Evolutionary conservation across 768 basidiomycete genomes (phyloP), one percentile per base, ranked within the genome.

Genomic region (Psilocybe sp.): DNA sequence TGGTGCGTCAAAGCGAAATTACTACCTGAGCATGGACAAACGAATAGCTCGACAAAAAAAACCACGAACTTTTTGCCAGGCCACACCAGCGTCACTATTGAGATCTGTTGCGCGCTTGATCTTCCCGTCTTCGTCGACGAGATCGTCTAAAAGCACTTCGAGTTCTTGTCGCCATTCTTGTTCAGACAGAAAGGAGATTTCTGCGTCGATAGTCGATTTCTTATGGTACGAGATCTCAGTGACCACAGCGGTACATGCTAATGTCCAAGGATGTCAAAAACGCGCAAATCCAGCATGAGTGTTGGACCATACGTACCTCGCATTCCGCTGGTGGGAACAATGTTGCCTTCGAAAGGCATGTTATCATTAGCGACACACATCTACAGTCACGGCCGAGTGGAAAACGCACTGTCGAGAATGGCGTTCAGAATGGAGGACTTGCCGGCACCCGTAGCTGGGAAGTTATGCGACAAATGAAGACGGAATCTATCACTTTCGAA

Each of bases 311-410:
- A 44, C 14, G 58, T 58, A 81, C 81, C 80, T 55, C 80, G 72
- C 82, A 84, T 84, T 19, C 82, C 82, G 52, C 79, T 82, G 4
- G 83, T 84, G 4, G 83, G 82, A 12, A 85, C 82, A 43, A 84
- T 74, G 52, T 79, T 81, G 55, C 82, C 81, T 80, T 35, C 18
- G 19, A 23, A 41, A 19, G 28, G 46, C 7, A 47, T 53, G 7
- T 56, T 44, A 40, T 15, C 20, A 47, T 28, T 43, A 33, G 9
- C 36, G 32, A 35, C 37, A 4, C 32, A 31, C 44, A 43, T 16
- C 3, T 31, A 47, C 14, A 20, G 9, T 40, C 18, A 42, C 34
- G 18, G 23, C 23, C 23, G 23, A 28, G 23, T 28, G 23, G 13
- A 32, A 37, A 39, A 54, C 62, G 38, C 56, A 80, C 81, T 81